phyloP scores from a whole-genome alignment of 2,329 filamentous ascomycete species.

The Diaporthe vaccinii region DNA sequence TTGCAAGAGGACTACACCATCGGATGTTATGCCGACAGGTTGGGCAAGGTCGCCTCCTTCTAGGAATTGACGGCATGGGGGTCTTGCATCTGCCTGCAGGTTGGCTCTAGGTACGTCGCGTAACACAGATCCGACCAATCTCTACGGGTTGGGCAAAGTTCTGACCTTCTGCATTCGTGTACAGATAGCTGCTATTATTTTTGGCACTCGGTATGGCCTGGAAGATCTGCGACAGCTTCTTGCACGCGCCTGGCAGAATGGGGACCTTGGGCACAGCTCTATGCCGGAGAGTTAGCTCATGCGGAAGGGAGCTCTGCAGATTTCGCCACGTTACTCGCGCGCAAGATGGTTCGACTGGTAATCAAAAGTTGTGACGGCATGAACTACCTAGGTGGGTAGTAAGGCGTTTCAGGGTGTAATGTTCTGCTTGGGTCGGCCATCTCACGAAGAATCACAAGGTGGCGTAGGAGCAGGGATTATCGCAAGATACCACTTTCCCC shows the following conservation, averaged over 20 bases:
- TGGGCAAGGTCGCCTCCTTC: not conserved
- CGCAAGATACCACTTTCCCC: conserved; percentile 15
- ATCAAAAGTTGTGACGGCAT: not conserved
- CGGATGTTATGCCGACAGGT: not conserved
- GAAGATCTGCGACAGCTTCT: not conserved
- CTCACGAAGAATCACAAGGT: not conserved
- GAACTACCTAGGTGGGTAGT: not conserved
- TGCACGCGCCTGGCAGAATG: not conserved
- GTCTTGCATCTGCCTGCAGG: not conserved
- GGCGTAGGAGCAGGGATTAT: not conserved
- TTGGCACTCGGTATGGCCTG: not conserved
- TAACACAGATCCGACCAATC: not conserved
- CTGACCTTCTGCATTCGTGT: not conserved
- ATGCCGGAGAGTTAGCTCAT: not conserved
- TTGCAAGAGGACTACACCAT: no score
- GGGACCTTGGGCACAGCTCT: not conserved
- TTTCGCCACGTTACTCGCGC: not conserved
- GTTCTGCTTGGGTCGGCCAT: not conserved
- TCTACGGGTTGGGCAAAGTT: not conserved
- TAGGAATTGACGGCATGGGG: not conserved
- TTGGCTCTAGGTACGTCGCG: not conserved
- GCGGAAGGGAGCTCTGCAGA: not conserved
- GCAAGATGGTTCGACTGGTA: not conserved
- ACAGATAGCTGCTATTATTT: not conserved
- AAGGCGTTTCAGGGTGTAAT: not conserved